These are phyloP conservation scores for Coemansia javaensis DNA, from an alignment of 192 early-diverging fungal species.

Conservation along the genomic window DNA sequence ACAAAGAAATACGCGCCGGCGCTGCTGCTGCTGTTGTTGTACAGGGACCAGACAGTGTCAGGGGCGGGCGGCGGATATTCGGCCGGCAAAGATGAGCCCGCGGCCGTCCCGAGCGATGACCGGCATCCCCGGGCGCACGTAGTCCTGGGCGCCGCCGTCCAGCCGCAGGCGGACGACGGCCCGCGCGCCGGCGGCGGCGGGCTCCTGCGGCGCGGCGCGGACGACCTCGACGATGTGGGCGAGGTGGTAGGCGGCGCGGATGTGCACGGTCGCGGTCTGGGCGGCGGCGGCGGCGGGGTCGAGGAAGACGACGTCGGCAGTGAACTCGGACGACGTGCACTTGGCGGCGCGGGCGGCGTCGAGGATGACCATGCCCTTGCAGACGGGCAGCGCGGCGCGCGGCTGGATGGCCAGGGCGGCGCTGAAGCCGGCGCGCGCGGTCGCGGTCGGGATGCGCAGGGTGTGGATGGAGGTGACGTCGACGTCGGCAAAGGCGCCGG, in stretches of 20 bases:
- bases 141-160: constrained; percentile 22
- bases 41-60: too few relatives aligned
- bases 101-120: constrained; percentile 41
- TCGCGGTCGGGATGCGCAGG: constrained; percentile 68
- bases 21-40: too few relatives aligned
- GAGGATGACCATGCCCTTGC: constrained; percentile 57
- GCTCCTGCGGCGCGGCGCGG: neutral
- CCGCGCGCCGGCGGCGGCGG: neutral
- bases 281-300: constrained; percentile 6
- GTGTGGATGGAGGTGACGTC: constrained; percentile 75
- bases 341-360: constrained; percentile 16
- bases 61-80: constrained; percentile 3
- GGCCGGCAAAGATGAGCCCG: constrained; percentile 36
- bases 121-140: constrained; percentile 28
- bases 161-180: constrained; percentile 25
- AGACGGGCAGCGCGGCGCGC: constrained; percentile 19
- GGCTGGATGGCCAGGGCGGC: constrained; percentile 67
- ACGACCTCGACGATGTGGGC: constrained; percentile 27
- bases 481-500: constrained; percentile 63
- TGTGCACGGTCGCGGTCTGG: constrained; percentile 31
- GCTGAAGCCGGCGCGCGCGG: constrained; percentile 66
- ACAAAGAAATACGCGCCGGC: constrained; percentile 3
- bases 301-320: constrained; percentile 24
- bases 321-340: constrained; percentile 24
- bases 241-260: constrained; percentile 32